phyloP scores from a whole-genome alignment of 2,329 filamentous ascomycete genomes.

The Neopestalotiopsis clavispora region DNA sequence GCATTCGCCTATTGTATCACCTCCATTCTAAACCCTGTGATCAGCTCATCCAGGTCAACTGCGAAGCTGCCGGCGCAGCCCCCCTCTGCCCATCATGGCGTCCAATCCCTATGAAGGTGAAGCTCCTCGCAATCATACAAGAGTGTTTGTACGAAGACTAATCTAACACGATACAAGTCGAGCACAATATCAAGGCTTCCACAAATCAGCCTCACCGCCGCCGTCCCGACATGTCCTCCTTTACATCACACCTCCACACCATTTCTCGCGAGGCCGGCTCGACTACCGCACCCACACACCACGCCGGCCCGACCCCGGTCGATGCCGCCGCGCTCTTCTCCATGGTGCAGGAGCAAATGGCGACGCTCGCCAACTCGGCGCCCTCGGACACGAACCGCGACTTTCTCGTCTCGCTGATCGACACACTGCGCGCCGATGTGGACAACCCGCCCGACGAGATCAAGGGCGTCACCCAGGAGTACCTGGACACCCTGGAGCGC shows the following conservation, averaged over 20 bases:
- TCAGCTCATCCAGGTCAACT: not conserved
- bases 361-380: constrained; percentile 53
- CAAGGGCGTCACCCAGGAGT: constrained; percentile 61
- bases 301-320: constrained; percentile 63
- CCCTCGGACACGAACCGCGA: constrained; percentile 52
- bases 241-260: constrained; percentile 16
- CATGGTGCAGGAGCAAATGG: constrained; percentile 64
- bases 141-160: not conserved
- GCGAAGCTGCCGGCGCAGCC: not conserved
- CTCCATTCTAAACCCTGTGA: not conserved
- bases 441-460: constrained; percentile 56
- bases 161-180: constrained; percentile 48
- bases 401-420: constrained; percentile 56
- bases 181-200: constrained; percentile 63
- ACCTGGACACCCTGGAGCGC: constrained; percentile 63
- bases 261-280: constrained; percentile 15
- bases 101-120: constrained; percentile 40
- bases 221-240: constrained; percentile 61
- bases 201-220: constrained; percentile 45
- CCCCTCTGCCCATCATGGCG: constrained; percentile 30
- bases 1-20: not conserved
- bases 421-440: constrained; percentile 54
- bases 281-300: constrained; percentile 38
- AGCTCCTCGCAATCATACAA: not conserved
- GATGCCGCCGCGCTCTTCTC: constrained; percentile 62